phyloP scores from a whole-genome alignment of 129 eudicot species.

The Centaurea solstitialis region DNA sequence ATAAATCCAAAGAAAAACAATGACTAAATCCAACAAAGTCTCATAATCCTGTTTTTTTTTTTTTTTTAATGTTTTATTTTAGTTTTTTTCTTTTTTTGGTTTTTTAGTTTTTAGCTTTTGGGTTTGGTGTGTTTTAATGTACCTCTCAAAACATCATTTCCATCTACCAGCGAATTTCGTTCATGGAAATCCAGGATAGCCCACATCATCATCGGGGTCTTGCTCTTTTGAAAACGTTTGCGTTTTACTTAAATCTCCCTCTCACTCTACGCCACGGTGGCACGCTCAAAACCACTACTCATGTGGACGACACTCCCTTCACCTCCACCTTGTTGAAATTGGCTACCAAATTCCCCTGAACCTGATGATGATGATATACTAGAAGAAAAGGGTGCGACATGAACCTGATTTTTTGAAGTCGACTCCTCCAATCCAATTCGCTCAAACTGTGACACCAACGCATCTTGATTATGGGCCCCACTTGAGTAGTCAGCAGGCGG shows the following conservation, averaged over 20 bases:
- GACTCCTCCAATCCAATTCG: slow-evolving; percentile 33
- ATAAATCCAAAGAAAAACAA: background rate
- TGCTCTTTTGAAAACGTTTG: slow-evolving; percentile 20
- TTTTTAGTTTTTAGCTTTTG: background rate
- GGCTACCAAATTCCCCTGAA: slow-evolving; percentile 38
- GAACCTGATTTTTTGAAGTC: slow-evolving; percentile 2
- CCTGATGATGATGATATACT: slow-evolving; percentile 31
- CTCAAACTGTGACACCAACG: slow-evolving; percentile 33
- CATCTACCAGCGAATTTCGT: slow-evolving; percentile 33
- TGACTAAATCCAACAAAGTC: background rate
- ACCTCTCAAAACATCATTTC: slow-evolving; percentile 45
- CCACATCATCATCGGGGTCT: slow-evolving; percentile 43
- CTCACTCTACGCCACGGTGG: slow-evolving; percentile 26
- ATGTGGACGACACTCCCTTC: slow-evolving; percentile 3
- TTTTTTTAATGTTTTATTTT: background rate
- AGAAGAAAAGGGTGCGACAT: slow-evolving; percentile 10
- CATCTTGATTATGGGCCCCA: slow-evolving; percentile 28
- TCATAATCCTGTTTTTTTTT: background rate
- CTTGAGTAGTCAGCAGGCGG: slow-evolving; percentile 29
- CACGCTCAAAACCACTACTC: slow-evolving; percentile 2
- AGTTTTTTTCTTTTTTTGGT: background rate
- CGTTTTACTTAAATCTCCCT: slow-evolving; percentile 13
- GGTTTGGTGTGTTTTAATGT: slow-evolving; percentile 26
- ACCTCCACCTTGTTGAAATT: slow-evolving; percentile 21
- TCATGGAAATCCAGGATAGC: slow-evolving; percentile 36